phyloP scores from a whole-genome alignment of 1,284 basidiomycete species.

The Ceratobasidium sp. region DNA sequence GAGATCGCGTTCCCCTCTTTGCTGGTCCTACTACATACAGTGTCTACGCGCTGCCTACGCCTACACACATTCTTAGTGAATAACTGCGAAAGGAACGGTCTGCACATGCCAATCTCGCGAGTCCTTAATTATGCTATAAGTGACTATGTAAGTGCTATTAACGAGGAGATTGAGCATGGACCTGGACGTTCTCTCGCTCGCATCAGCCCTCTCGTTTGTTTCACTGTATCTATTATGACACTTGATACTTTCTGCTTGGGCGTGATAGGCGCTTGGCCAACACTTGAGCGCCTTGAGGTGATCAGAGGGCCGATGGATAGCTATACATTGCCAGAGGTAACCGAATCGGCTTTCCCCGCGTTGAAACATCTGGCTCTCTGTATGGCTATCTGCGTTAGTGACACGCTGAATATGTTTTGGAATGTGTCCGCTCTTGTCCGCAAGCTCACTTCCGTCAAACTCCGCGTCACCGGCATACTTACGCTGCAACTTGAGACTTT shows the following conservation, averaged over 20 bases:
- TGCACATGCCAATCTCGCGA: too few relatives aligned
- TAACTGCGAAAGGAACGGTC: too few relatives aligned
- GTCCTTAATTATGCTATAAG: background rate
- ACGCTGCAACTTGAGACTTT: background rate
- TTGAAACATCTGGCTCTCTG: background rate
- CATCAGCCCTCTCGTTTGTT: background rate
- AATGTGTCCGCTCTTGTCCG: background rate
- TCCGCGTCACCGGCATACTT: background rate
- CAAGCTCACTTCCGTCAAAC: background rate
- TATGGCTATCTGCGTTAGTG: background rate
- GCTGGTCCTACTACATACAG: background rate
- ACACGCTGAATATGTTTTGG: background rate
- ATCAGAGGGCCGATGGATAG: too few relatives aligned
- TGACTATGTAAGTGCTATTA: background rate
- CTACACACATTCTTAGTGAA: background rate
- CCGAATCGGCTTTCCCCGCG: background rate
- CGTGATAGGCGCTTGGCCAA: background rate
- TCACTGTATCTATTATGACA: background rate
- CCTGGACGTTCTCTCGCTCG: background rate
- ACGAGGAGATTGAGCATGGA: background rate
- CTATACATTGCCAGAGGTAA: background rate
- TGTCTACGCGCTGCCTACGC: background rate
- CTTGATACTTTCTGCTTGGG: background rate
- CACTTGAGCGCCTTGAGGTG: background rate
- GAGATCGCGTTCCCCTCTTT: background rate